A percentile compares a stretch with the other conserved stretches of the same genome.
phyloP scores from a whole-genome alignment of 441 rosid genomes.

The Syzygium malaccense region DNA sequence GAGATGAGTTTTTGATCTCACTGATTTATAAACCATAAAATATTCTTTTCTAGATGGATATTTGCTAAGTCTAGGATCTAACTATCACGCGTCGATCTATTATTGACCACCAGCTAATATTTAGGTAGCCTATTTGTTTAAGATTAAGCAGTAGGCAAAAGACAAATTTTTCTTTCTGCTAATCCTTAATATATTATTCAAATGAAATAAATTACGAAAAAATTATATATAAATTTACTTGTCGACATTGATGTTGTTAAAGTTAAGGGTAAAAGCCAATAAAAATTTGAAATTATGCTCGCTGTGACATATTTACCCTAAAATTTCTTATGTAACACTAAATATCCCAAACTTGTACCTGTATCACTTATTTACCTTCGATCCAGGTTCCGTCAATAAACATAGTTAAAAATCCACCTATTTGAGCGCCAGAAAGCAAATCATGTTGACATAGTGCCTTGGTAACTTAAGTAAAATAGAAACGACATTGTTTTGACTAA shows the following conservation, averaged over 20 bases:
- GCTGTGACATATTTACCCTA: too few relatives aligned
- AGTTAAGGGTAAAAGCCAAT: background rate
- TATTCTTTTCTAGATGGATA: background rate
- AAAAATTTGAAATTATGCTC: too few relatives aligned
- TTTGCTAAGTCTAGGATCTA: background rate
- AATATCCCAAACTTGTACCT: too few relatives aligned
- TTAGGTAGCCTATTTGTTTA: background rate
- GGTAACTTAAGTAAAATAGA: too few relatives aligned
- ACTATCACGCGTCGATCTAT: background rate
- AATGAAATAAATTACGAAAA: background rate
- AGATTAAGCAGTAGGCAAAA: background rate
- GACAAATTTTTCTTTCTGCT: background rate
- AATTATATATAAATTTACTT: background rate
- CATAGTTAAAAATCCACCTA: too few relatives aligned
- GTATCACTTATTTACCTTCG: too few relatives aligned
- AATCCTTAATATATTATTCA: background rate
- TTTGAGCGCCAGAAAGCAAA: too few relatives aligned
- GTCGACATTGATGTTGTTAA: background rate
- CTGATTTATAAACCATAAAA: background rate
- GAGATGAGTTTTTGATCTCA: background rate
- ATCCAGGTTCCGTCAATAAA: too few relatives aligned
- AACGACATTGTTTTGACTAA: too few relatives aligned
- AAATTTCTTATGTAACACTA: too few relatives aligned
- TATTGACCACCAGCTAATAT: background rate
- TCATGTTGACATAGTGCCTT: too few relatives aligned